These are phyloP conservation scores for Amanita jacksonii DNA, from an alignment of 768 basidiomycete genomes.

Conservation along the genomic window DNA sequence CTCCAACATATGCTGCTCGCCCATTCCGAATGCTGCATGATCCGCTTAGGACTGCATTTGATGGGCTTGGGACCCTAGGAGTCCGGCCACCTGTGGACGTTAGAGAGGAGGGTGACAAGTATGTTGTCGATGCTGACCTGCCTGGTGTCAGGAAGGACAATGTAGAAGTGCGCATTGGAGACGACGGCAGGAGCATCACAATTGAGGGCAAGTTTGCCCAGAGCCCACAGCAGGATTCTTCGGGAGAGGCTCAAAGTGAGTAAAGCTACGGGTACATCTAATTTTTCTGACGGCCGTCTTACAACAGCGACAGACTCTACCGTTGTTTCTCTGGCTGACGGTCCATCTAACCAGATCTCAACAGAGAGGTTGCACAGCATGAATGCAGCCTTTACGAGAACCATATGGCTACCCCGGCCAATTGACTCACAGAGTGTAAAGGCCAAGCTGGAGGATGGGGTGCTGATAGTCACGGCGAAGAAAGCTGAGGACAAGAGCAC, in stretches of 20 bases:
- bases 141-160: conserved; percentile 77
- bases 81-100: conserved; percentile 57
- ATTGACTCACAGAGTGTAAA: conserved; percentile 47
- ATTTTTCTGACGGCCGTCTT: background rate
- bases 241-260: conserved; percentile 13
- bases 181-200: conserved; percentile 59
- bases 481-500: conserved; percentile 52
- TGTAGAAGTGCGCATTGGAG: conserved; percentile 58
- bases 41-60: conserved; percentile 26
- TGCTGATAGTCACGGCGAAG: conserved; percentile 52
- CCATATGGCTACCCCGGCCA: conserved; percentile 60
- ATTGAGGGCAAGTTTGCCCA: conserved; percentile 55
- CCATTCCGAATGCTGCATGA: conserved; percentile 25
- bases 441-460: conserved; percentile 60
- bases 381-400: conserved; percentile 51
- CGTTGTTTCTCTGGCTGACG: conserved; percentile 14
- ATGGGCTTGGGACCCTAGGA: conserved; percentile 2
- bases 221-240: conserved; percentile 10
- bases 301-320: conserved; percentile 11
- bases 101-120: conserved; percentile 52
- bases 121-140: conserved; percentile 66
- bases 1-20: conserved; percentile 10
- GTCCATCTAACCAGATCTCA: conserved; percentile 37
- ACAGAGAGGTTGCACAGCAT: conserved; percentile 52
- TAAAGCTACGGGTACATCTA: too few species aligned